phyloP scores from a whole-genome alignment of 257 asterid genomes.

The Solanum infundibuliforme region DNA sequence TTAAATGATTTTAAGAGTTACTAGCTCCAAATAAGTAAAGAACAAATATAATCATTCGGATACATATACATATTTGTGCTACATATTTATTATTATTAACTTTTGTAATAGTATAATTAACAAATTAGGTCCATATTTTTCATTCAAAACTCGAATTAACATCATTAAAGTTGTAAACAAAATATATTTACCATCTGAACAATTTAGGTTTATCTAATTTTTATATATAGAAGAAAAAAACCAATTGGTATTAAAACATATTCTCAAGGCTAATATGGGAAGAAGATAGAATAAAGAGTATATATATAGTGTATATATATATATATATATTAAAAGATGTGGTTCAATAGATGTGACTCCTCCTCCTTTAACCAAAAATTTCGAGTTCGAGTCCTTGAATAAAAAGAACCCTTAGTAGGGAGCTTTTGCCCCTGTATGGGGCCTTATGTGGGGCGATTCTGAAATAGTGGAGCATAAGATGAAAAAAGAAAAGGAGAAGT shows the following conservation, averaged over 20 bases:
- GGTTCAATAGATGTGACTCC: too few species aligned
- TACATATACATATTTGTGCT: too few species aligned
- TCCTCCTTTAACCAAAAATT: too few species aligned
- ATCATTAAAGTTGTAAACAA: background rate
- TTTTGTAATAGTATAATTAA: background rate
- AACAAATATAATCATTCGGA: too few species aligned
- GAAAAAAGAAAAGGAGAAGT: too few species aligned
- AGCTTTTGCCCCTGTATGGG: background rate
- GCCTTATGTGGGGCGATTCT: background rate
- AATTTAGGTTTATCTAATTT: background rate
- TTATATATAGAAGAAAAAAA: background rate
- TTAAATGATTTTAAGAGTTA: background rate
- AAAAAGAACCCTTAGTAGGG: too few species aligned
- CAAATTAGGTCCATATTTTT: background rate
- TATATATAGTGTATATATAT: too few species aligned
- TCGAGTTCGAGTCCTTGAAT: too few species aligned
- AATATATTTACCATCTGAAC: background rate
- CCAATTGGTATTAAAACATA: background rate
- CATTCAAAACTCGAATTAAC: background rate
- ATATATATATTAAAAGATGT: too few species aligned
- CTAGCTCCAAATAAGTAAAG: background rate
- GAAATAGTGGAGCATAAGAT: background rate
- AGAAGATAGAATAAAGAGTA: background rate
- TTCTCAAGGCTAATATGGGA: background rate
- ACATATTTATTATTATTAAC: too few species aligned